Evolutionary conservation across 108 stramenopile species (phyloP), one percentile per base, ranked within the genome.

Genomic region (Cyclostephanos invisitatus): DNA sequence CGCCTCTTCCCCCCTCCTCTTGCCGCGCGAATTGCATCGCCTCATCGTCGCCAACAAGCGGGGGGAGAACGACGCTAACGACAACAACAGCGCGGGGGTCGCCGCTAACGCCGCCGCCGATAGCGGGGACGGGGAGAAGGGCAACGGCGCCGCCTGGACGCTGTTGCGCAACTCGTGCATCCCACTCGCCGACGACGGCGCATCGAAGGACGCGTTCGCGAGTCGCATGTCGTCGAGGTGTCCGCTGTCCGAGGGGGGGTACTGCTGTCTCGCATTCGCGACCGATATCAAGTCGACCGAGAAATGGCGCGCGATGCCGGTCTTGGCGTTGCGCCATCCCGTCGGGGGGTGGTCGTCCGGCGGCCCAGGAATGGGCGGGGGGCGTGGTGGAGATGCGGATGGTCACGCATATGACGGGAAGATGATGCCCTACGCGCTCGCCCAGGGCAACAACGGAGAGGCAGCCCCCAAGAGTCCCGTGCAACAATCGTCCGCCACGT

Each of bases 251-350:
- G 66, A 56, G 25, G 78, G 78, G 10, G 78, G 78, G 40, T 80
- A 80, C 62, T 80, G 78, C 67, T 80, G 78, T 21, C 18, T 72
- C 40, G 62, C 78, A 61, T 80, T 80, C 57, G 20, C 55, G 65
- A 15, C 62, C 46, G 64, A 59, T 6, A 53, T 37, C 10, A 28
- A 46, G 21, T 50, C 35, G 18, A 54, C 22, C 55, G 58, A 10
- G n/a, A 37, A 29, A 2, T 4, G 21, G 1, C 53, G 25, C 37
- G 20, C 35, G 20, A 38, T 54, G 22, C 78, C 78, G 5, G 78
- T 62, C 50, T 62, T 80, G 60, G 78, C 78, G 18, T 59, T 80
- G 72, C 71, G 72, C n/a, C 78, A 80, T 80, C 72, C 78, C 8
- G 68, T 77, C 11, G 69, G 76, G 14, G 76, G 69, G 58, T 70